Percentiles rank a stretch among this genome's conserved stretches.
Evolutionary conservation across 2,329 filamentous ascomycete species (phyloP).

Genomic region (Phialophora chinensis): DNA sequence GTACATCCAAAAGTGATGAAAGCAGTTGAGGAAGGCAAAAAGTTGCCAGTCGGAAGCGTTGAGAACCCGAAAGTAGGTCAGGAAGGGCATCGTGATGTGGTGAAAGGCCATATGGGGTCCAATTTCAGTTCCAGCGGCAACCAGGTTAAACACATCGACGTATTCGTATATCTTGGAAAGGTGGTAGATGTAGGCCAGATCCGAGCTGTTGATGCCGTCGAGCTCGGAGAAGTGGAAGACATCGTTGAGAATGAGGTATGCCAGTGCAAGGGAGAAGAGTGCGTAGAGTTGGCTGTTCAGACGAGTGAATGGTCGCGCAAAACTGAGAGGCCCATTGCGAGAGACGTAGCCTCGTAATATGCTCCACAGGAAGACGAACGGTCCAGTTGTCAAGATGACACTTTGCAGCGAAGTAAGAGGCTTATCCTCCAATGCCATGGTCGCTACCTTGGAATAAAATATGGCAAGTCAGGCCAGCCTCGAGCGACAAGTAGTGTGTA

Average conservation of each 20-base stretch:
- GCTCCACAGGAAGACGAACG: constrained; percentile 33
- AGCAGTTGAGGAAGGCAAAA: constrained; percentile 42
- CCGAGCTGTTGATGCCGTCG: constrained; percentile 8
- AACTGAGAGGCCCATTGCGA: constrained; percentile 26
- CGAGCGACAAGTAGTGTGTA: background rate
- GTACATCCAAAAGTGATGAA: constrained; percentile 44
- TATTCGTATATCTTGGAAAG: constrained; percentile 45
- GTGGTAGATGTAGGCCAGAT: constrained; percentile 40
- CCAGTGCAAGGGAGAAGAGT: constrained; percentile 31
- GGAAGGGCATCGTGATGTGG: constrained; percentile 44
- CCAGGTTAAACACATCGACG: constrained; percentile 43
- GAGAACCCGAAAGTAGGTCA: constrained; percentile 41
- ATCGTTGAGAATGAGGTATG: constrained; percentile 26
- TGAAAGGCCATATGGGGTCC: constrained; percentile 43
- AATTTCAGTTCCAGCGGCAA: constrained; percentile 40
- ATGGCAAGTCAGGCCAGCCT: background rate
- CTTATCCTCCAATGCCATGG: constrained; percentile 11
- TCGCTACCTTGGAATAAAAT: background rate
- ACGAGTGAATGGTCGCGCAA: constrained; percentile 23
- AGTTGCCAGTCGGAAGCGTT: constrained; percentile 40
- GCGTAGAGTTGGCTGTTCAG: constrained; percentile 35
- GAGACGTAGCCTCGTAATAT: constrained; percentile 29
- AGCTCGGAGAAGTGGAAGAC: constrained; percentile 16
- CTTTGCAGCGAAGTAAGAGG: constrained; percentile 33
- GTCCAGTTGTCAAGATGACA: constrained; percentile 30